Evolutionary conservation across 1,139 yeast species (phyloP), one percentile per base, ranked within the genome.

Genomic region (Kodamaea alishanica): DNA sequence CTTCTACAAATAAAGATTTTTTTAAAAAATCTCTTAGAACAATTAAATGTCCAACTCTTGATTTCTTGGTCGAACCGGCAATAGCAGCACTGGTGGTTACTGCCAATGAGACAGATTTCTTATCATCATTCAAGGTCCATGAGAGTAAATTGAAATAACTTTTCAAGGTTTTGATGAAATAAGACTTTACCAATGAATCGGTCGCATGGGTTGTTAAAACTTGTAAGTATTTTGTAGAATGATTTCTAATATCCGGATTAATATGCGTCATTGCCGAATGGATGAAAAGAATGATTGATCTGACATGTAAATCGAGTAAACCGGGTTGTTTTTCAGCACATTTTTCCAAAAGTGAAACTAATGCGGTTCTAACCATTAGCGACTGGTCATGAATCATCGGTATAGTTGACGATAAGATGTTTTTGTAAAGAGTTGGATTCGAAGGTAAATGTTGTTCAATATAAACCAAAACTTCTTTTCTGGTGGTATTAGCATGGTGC

Each of bases 231-330:
- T 72, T 73, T 0, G 92, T 77, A 4, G 94, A 78, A 47, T 82
- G 84, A 38, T 77, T 76, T 34, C 95, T 75, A 29, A 89, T 79
- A 6, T 79, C 80, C 0, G 90, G 82, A 28, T 75, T 76, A 33
- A 92, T 84, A 56, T 92, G 97, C 11, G 97, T 86, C 97, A 92
- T 92, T 9, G 96, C 95, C 39, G 94, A 83, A 52, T 85, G 85
- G n/a, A 90, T 72, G 56, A 85, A 90, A 26, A 92, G 67, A 26
- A 85, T 73, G 3, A 90, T 61, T 6, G 82, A 66, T 25, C 81
- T 70, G 35, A 83, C 71, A 60, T 90, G 94, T 20, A 89, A 67
- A 42, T 75, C 78, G 43, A 85, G 63, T n/a, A 81, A 65, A 6
- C 78, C 78, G 0, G 75, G 72, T 46, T 80, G 83, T 15, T 64